Evolutionary conservation across 2,329 filamentous ascomycete species (phyloP), one percentile per base, ranked within the genome.

Genomic region (Fusarium sp.): DNA sequence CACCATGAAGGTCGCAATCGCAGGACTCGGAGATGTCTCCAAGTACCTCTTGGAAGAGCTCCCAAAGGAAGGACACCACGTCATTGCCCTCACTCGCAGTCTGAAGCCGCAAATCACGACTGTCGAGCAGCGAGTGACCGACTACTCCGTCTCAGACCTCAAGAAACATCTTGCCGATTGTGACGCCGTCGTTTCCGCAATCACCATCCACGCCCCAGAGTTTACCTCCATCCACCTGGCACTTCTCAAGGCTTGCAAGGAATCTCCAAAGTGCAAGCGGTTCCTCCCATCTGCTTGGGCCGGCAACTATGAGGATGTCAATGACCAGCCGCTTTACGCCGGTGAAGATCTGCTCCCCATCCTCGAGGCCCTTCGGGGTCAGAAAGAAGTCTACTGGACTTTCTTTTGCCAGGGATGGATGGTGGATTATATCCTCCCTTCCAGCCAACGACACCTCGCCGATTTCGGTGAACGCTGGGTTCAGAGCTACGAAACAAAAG

Each of bases 11-110:
- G 61, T 56, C 13, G 56, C 57, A 33, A 49, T 64, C 2, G 56
- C 56, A 34, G 61, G 61, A 9, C 54, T 51, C 14, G 61, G 61
- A n/a, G 61, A 60, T 9, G 16, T 60, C 11, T 34, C 61, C 59
- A 58, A 36, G 49, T 64, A 64, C 36, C 36, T 60, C 20, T 31
- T 58, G 36, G 61, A 64, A 16, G 61, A 60, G 46, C 44, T 64
- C 7, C 29, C 56, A 20, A 64, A 50, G 29, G 25, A 20, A n/a
- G 56, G 56, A 5, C 56, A 64, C 3, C 4, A 56, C 23, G 6
- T 64, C 4, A 3, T 55, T 40, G 38, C 59, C 13, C 50, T 64
- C 31, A 60, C 56, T 11, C 56, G 38, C 14, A 64, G 40, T n/a
- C 38, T 25, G 7, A 64, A 59, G 38, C 38, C 61, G 1, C 56